Evolutionary conservation across 1,284 basidiomycete genomes (phyloP).

Genomic region (Ceratobasidium sp.): DNA sequence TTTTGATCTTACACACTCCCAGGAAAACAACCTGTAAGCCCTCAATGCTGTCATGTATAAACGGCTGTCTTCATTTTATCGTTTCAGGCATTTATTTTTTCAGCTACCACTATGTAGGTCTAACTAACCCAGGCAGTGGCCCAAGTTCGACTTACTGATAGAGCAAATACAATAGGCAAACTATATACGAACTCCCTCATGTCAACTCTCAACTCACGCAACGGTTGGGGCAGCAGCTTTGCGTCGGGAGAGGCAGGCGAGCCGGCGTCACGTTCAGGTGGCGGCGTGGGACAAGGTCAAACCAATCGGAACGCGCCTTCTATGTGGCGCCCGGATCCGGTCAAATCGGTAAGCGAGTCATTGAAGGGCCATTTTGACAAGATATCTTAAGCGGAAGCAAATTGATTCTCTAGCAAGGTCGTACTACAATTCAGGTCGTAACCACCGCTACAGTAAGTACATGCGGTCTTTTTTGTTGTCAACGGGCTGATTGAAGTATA

Average conservation of each 20-base stretch:
- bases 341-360: conserved; percentile 29
- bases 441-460: conserved; percentile 44
- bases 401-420: background rate
- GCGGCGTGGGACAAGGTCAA: conserved; percentile 4
- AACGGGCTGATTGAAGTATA: background rate
- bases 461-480: background rate
- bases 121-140: background rate
- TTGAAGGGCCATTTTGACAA: background rate
- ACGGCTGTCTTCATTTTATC: background rate
- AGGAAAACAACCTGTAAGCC: conserved; percentile 28
- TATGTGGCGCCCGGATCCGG: conserved; percentile 35
- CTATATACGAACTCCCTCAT: conserved; percentile 34
- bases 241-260: conserved; percentile 7
- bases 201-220: conserved; percentile 37
- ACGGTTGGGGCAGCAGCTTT: conserved; percentile 26
- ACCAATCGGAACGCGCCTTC: conserved; percentile 17
- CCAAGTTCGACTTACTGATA: background rate
- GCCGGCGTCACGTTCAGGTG: conserved; percentile 26
- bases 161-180: background rate
- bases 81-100: too few relatives aligned
- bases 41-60: background rate
- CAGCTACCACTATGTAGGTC: conserved; percentile 27
- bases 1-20: too few relatives aligned
- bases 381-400: too few relatives aligned
- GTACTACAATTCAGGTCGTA: conserved; percentile 26